phyloP scores from a whole-genome alignment of 139 green algal genomes.

The Tetradesmus lagerheimii region DNA sequence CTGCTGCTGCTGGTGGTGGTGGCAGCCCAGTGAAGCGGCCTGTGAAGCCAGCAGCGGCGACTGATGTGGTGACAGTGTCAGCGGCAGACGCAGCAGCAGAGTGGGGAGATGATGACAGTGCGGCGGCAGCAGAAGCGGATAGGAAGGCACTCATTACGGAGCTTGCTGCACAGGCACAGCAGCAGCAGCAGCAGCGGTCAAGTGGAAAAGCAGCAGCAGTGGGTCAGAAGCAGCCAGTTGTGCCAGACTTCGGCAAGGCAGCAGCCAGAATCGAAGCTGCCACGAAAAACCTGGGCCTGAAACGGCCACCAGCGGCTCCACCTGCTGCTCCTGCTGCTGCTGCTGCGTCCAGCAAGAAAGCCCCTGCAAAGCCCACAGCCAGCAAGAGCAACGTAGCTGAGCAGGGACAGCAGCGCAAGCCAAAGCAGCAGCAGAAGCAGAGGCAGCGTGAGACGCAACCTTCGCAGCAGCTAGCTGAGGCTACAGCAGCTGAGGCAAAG shows the following conservation, averaged over 20 bases:
- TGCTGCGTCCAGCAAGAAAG: not conserved
- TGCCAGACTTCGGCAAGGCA: not conserved
- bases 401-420: slow-evolving; percentile 9
- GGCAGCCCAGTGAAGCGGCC: not conserved
- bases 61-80: not conserved
- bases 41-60: not conserved
- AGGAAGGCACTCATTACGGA: not conserved
- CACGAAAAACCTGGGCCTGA: not conserved
- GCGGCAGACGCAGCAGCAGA: slow-evolving; percentile 23
- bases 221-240: not conserved
- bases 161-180: not conserved
- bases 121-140: slow-evolving; percentile 13
- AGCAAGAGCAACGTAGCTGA: not conserved
- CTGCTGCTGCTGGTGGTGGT: not conserved
- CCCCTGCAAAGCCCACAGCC: too few relatives aligned
- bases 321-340: not conserved
- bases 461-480: too few relatives aligned
- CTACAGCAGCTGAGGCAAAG: not conserved
- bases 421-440: slow-evolving; percentile 12
- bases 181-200: slow-evolving; percentile 25
- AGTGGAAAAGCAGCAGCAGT: slow-evolving; percentile 29
- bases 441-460: not conserved
- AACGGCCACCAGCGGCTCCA: not conserved
- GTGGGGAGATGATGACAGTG: not conserved
- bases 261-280: not conserved